Evolutionary conservation across 2,329 filamentous ascomycete genomes (phyloP).

Genomic region (Aspergillus clavatus): DNA sequence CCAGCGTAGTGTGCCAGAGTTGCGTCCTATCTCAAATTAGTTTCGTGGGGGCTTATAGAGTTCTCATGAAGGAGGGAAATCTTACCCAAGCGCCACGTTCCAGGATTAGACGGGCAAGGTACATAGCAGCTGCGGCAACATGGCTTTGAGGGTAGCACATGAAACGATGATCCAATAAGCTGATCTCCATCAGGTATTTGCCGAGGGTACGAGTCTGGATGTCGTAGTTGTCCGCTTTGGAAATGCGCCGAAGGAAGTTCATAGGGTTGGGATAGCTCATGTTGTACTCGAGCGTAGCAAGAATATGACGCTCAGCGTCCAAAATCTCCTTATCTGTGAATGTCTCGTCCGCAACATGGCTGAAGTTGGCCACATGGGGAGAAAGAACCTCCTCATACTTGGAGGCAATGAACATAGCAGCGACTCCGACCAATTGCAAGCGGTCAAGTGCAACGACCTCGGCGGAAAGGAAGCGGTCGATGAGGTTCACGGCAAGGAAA

Average conservation of each 20-base stretch:
- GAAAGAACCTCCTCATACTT: conserved; percentile 99
- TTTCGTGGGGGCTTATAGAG: conserved; percentile 13
- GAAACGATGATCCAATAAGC: conserved; percentile 89
- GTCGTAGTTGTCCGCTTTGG: conserved; percentile 98
- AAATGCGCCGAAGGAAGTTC: conserved; percentile 98
- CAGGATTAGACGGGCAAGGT: conserved; percentile 82
- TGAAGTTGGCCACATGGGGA: conserved; percentile 94
- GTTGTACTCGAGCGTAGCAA: conserved; percentile 88
- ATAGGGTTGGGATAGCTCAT: conserved; percentile 98
- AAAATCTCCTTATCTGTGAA: conserved; percentile 94
- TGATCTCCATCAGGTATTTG: conserved; percentile 98
- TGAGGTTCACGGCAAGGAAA: conserved; percentile 95
- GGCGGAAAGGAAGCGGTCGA: conserved; percentile 91
- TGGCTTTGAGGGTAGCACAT: conserved; percentile 85
- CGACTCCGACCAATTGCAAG: conserved; percentile 92
- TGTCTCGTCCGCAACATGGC: conserved; percentile 92
- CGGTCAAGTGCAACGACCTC: conserved; percentile 96
- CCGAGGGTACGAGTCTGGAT: conserved; percentile 94
- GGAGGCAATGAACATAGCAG: conserved; percentile 98
- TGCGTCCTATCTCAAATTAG: conserved; percentile 55
- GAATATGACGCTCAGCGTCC: conserved; percentile 91
- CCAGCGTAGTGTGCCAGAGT: conserved; percentile 88
- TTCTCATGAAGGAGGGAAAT: neutral
- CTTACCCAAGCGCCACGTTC: conserved; percentile 87
- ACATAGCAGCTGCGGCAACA: conserved; percentile 90